A percentile compares a stretch with the other conserved stretches of the same genome.
Evolutionary conservation across 2,329 filamentous ascomycete genomes (phyloP).

Genomic region (Didymella lethalis): DNA sequence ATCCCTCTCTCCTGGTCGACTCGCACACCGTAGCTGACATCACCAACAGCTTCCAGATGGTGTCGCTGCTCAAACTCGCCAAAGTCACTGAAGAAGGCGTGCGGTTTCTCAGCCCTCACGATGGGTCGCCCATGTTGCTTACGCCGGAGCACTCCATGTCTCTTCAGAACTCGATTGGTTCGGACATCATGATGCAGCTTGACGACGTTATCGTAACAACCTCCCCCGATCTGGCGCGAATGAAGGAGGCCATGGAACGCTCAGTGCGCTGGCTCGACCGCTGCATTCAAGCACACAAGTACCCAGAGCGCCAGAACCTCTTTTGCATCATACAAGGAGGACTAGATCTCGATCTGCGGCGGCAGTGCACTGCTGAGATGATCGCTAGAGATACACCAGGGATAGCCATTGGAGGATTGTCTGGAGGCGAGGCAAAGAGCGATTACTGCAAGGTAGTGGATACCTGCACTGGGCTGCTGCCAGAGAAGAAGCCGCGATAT

Average conservation of each 20-base stretch:
- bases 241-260: conserved; percentile 93
- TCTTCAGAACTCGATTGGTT: conserved; percentile 92
- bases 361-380: conserved; percentile 87
- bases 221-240: conserved; percentile 84
- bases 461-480: conserved; percentile 83
- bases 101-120: conserved; percentile 93
- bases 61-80: conserved; percentile 90
- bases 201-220: conserved; percentile 98
- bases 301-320: conserved; percentile 84
- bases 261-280: conserved; percentile 96
- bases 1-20: conserved; percentile 26
- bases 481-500: conserved; percentile 93
- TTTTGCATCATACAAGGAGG: conserved; percentile 99
- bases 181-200: conserved; percentile 98
- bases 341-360: conserved; percentile 84
- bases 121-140: conserved; percentile 93
- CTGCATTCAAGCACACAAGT: conserved; percentile 88
- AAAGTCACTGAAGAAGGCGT: conserved; percentile 96
- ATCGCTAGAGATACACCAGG: conserved; percentile 88
- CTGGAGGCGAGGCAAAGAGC: conserved; percentile 91
- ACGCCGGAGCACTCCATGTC: conserved; percentile 97
- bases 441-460: conserved; percentile 92
- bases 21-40: conserved; percentile 38
- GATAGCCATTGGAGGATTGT: conserved; percentile 94
- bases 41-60: conserved; percentile 88